These are phyloP conservation scores for Naegleria fowleri DNA, from an alignment of 208 protist species.

Conservation along the genomic window DNA sequence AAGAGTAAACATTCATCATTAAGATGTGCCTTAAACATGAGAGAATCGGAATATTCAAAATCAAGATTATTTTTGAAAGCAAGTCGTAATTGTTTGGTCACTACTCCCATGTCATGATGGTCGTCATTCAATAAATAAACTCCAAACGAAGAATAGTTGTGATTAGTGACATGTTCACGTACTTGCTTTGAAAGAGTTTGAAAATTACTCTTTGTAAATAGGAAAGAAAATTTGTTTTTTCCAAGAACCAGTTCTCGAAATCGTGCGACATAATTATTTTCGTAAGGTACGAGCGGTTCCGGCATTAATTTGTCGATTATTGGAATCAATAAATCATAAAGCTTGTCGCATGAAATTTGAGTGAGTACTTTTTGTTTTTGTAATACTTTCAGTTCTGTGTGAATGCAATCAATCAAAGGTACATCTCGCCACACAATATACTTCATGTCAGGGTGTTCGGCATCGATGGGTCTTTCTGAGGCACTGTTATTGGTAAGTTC, in stretches of 20 bases:
- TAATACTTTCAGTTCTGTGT: background rate
- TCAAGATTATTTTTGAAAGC: background rate
- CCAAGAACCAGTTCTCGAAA: background rate
- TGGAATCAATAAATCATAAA: background rate
- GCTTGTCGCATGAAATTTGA: background rate
- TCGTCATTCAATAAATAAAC: conserved; percentile 3
- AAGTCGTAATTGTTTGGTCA: background rate
- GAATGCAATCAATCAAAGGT: background rate
- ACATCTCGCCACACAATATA: background rate
- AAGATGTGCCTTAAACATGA: background rate
- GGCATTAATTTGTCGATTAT: background rate
- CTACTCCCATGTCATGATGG: background rate
- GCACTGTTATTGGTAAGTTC: background rate
- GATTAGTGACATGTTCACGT: background rate
- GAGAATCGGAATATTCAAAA: background rate
- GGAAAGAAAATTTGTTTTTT: background rate
- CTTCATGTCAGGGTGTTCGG: background rate
- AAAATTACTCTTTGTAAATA: background rate
- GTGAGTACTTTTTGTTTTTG: background rate
- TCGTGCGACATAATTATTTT: background rate
- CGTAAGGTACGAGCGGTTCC: background rate
- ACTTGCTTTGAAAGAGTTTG: background rate
- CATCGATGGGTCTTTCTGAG: background rate
- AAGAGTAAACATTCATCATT: background rate
- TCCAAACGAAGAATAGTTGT: background rate